These are phyloP conservation scores for Euryodendron excelsum DNA, from an alignment of 148 eudicot genomes.

Conservation along the genomic window DNA sequence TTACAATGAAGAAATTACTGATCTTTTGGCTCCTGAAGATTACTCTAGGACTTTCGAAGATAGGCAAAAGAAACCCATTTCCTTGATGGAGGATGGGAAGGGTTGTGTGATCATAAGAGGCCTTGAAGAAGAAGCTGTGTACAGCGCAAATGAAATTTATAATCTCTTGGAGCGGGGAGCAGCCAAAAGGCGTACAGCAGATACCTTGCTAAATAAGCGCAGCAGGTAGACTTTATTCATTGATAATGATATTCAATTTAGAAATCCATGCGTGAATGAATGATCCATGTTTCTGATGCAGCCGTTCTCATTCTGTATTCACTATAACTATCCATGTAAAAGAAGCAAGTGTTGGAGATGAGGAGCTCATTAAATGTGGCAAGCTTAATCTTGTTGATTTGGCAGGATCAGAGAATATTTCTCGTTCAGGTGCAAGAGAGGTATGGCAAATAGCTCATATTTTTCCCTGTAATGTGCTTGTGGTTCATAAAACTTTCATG, in stretches of 20 bases:
- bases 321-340: constrained; percentile 72
- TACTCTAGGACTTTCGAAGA: constrained; percentile 48
- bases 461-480: neutral
- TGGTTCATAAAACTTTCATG: neutral
- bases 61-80: constrained; percentile 63
- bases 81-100: constrained; percentile 84
- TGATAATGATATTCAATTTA: neutral
- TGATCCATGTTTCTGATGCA: constrained; percentile 31
- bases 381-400: constrained; percentile 94
- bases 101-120: constrained; percentile 81
- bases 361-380: constrained; percentile 85
- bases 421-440: constrained; percentile 81
- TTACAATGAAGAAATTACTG: constrained; percentile 82
- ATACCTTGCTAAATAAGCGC: constrained; percentile 75
- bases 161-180: constrained; percentile 84
- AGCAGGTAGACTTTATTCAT: constrained; percentile 49
- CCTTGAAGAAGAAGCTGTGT: constrained; percentile 89
- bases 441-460: constrained; percentile 29
- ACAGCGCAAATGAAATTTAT: constrained; percentile 80
- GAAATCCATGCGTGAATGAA: constrained; percentile 4
- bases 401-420: constrained; percentile 89
- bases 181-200: constrained; percentile 73
- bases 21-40: constrained; percentile 68
- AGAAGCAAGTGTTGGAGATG: constrained; percentile 63
- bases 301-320: constrained; percentile 88